Evolutionary conservation across 495 filamentous ascomycete species (phyloP).

Genomic region (Xylaria acuta): DNA sequence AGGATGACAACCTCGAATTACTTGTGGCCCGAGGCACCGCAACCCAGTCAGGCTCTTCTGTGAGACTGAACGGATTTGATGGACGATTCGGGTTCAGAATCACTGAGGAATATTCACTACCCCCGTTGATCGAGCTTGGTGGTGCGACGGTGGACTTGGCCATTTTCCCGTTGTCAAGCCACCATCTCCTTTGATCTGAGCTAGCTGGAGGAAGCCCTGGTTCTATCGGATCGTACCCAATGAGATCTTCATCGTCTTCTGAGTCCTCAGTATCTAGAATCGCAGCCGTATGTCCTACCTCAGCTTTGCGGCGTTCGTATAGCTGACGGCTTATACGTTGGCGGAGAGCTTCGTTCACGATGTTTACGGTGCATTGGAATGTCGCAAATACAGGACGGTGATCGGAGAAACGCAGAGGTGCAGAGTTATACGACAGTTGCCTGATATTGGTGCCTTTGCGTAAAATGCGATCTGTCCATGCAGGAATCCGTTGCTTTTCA

Average conservation of each 20-base stretch:
- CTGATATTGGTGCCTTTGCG: constrained; percentile 82
- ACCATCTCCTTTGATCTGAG: constrained; percentile 91
- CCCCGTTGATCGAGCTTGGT: constrained; percentile 55
- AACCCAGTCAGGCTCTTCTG: constrained; percentile 80
- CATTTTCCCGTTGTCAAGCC: constrained; percentile 84
- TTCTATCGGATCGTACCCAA: constrained; percentile 76
- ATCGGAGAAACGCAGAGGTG: constrained; percentile 85
- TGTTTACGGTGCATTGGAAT: constrained; percentile 81
- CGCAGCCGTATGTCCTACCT: constrained; percentile 57
- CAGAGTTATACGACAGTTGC: constrained; percentile 80
- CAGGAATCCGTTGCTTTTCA: constrained; percentile 92
- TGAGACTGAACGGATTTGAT: constrained; percentile 79
- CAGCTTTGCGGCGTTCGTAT: constrained; percentile 69
- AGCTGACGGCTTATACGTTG: constrained; percentile 72
- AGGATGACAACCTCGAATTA: constrained; percentile 52
- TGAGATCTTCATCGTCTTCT: constrained; percentile 73
- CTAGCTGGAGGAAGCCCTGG: constrained; percentile 86
- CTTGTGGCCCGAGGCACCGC: constrained; percentile 53
- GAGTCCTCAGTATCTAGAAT: constrained; percentile 60
- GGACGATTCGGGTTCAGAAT: constrained; percentile 74
- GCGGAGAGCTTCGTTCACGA: constrained; percentile 75
- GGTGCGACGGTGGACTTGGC: constrained; percentile 74
- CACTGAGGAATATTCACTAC: constrained; percentile 47
- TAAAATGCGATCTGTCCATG: constrained; percentile 95
- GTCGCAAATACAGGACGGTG: constrained; percentile 90